Base-by-base conservation (phyloP, 495 filamentous ascomycete genomes). In the Penicillium cataractarum region DNA sequence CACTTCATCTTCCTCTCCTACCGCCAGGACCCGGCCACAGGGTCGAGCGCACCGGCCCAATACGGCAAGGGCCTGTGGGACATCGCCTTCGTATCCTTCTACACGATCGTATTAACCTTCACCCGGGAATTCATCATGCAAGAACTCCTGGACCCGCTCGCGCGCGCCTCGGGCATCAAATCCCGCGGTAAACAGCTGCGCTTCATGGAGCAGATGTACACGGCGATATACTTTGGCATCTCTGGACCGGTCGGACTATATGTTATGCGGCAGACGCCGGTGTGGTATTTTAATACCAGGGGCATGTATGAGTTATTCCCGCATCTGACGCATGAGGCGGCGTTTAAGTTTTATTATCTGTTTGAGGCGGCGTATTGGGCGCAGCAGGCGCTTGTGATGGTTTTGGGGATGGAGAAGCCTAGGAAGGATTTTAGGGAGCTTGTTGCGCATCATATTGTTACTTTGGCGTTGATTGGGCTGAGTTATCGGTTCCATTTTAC, bases 401-500 rank as follows among this genome's bases (percentile, higher is more conserved):
- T 90, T 37, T 77, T 97, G 27, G 87, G 88, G 62, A 84, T 94
- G 74, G 93, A 97, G 82, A 92, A 93, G 81, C 90, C 86, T 33
- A 76, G 93, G 26, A 96, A 96, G 79, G 93, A 97, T 70, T 97
- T 89, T 68, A 89, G 87, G 73, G 93, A 96, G 79, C 81, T 97
- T 35, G 90, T 97, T 49, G 83, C 84, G 57, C 93, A 97, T 76
- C 93, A 97, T 74, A 86, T 97, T 66, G 89, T 97, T 57, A 93
- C 91, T 21, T 71, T 97, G 52, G 77, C 84, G 19, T 79, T 97
- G 57, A 96, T 97, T 65, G 85, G 76, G 52, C 74, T 91, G 65
- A 92, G 89, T 76, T 97, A 97, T 77, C 87, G 92, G 50, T 97
- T 94, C 77, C 93, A 97, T 76, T 97, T 97, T 74, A 92, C 93